Evolutionary conservation across 495 filamentous ascomycete species (phyloP).

Genomic region (Thermochaetoides thermophila): DNA sequence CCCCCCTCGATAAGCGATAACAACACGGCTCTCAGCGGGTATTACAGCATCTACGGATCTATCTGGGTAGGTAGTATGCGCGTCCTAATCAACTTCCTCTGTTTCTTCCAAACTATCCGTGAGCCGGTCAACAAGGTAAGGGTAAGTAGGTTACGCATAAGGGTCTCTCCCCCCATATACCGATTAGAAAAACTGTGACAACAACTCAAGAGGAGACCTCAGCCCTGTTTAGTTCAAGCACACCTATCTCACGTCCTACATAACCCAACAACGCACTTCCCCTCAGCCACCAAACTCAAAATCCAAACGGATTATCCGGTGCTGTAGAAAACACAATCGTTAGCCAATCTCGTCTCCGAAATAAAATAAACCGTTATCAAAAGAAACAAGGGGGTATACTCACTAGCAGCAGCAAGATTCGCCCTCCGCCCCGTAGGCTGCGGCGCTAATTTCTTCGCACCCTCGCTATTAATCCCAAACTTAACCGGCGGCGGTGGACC

Average conservation of each 20-base stretch:
- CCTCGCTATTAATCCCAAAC: constrained; percentile 65
- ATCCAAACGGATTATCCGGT: constrained; percentile 15
- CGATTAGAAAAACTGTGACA: neutral
- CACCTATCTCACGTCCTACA: too few relatives aligned
- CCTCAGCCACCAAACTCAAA: constrained; percentile 3
- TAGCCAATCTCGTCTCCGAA: constrained; percentile 1
- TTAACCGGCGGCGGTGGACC: constrained; percentile 82
- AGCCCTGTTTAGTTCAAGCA: too few relatives aligned
- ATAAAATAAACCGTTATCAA: constrained; percentile 2
- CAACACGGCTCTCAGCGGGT: too few relatives aligned
- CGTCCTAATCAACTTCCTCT: too few relatives aligned
- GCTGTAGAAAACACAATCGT: constrained; percentile 2
- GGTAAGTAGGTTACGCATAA: neutral
- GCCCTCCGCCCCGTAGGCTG: constrained; percentile 84
- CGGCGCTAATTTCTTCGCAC: constrained; percentile 61
- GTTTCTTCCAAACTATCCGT: too few relatives aligned
- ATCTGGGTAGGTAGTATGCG: too few relatives aligned
- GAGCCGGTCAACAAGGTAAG: too few relatives aligned
- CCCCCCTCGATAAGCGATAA: too few relatives aligned
- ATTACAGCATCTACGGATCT: too few relatives aligned
- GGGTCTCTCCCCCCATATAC: neutral
- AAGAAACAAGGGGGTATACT: constrained; percentile 31
- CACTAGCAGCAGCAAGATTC: constrained; percentile 88
- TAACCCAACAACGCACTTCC: neutral
- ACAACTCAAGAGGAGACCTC: neutral